Evolutionary conservation across 1,284 basidiomycete genomes (phyloP).

Genomic region (Fomitiporia mediterranea): DNA sequence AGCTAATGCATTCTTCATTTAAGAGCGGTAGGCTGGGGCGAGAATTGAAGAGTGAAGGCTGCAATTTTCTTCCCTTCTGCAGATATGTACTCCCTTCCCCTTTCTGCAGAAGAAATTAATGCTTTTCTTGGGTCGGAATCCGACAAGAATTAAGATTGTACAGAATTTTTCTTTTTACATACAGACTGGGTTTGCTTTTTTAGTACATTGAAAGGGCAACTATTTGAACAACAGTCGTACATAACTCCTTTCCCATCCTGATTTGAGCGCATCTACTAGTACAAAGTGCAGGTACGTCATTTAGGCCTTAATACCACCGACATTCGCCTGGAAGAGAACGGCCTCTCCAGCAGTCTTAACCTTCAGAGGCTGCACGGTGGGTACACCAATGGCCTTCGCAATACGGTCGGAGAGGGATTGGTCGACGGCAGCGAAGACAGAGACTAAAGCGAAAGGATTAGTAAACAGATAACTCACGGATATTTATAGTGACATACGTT

Average conservation of each 20-base stretch:
- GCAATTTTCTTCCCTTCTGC: no score
- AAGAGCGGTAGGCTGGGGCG: no score
- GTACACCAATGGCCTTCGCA: slow-evolving; percentile 64
- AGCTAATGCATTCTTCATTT: no score
- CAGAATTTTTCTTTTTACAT: not conserved
- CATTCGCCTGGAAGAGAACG: slow-evolving; percentile 40
- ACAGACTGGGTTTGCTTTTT: not conserved
- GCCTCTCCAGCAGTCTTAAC: slow-evolving; percentile 61
- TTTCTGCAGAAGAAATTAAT: no score
- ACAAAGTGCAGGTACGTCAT: no score
- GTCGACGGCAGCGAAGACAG: slow-evolving; percentile 76
- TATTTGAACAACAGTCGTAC: not conserved
- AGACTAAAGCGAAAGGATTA: slow-evolving; percentile 41
- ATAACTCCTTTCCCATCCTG: no score
- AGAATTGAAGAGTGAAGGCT: no score
- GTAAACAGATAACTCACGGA: not conserved
- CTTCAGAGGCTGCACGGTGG: slow-evolving; percentile 49
- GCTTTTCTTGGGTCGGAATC: no score
- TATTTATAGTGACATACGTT: slow-evolving; percentile 53
- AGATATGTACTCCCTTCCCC: no score
- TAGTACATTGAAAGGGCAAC: slow-evolving; percentile 1
- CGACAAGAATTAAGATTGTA: no score
- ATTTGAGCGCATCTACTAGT: no score
- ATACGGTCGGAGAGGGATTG: slow-evolving; percentile 69
- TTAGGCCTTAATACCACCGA: not conserved